A percentile compares a stretch with the other conserved stretches of the same genome.
phyloP scores from a whole-genome alignment of 2,329 filamentous ascomycete species.

The Alternaria longipes region DNA sequence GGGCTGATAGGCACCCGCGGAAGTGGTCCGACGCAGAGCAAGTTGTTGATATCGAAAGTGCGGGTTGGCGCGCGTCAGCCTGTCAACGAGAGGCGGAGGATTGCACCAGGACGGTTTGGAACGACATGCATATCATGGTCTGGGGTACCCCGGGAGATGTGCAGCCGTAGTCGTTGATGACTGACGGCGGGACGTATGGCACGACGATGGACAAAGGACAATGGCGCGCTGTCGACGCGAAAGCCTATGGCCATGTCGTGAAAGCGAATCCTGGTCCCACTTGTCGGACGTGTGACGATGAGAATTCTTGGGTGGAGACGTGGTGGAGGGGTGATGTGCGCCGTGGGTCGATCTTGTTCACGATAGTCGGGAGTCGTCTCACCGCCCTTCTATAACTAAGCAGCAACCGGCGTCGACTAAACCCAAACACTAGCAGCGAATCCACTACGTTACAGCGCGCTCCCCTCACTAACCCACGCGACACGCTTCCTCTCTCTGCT shows the following conservation, averaged over 20 bases:
- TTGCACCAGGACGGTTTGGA: slow-evolving; percentile 11
- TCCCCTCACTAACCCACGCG: slow-evolving; percentile 11
- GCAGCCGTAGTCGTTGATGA: slow-evolving; percentile 5
- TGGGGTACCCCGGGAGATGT: slow-evolving; percentile 16
- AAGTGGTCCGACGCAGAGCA: neutral
- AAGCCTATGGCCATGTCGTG: neutral
- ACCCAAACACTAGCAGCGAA: neutral
- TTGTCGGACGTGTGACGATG: slow-evolving; percentile 2
- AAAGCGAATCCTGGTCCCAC: neutral
- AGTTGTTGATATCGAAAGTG: slow-evolving; percentile 9
- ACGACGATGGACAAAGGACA: neutral
- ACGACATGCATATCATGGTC: slow-evolving; percentile 9
- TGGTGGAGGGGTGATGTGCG: slow-evolving; percentile 3
- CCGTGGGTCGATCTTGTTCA: slow-evolving; percentile 6
- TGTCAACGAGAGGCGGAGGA: neutral
- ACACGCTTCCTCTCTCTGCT: slow-evolving; percentile 5
- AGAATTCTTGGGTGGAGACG: neutral
- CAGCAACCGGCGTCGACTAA: neutral
- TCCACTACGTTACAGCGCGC: slow-evolving; percentile 7
- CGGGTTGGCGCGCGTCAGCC: slow-evolving; percentile 4
- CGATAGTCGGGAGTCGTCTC: slow-evolving; percentile 8
- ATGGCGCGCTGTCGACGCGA: neutral
- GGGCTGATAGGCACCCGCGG: neutral
- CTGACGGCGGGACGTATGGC: neutral
- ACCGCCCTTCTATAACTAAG: slow-evolving; percentile 18